These are phyloP conservation scores for Epichloe festucae DNA, from an alignment of 2,329 filamentous ascomycete species.

Conservation along the genomic window DNA sequence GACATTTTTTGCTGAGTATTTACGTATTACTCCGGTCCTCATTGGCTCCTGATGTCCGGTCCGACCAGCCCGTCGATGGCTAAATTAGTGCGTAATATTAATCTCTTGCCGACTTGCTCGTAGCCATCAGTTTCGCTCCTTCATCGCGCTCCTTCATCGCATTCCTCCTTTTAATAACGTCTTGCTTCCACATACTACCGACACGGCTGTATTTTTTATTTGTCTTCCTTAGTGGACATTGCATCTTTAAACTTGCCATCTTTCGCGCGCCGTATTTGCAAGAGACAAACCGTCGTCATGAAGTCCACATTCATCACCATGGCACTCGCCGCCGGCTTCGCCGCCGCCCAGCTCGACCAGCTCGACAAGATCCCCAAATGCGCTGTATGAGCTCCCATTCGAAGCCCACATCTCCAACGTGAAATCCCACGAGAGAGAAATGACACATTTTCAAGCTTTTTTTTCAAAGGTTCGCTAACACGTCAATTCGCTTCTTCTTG, in stretches of 20 bases:
- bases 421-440: no score
- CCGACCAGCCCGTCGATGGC: no score
- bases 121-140: no score
- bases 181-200: no score
- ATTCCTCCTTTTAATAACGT: no score
- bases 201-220: no score
- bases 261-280: not conserved
- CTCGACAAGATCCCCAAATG: slow-evolving; percentile 21
- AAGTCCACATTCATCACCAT: slow-evolving; percentile 20
- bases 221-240: fast-evolving
- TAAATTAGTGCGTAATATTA: no score
- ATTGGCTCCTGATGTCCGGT: no score
- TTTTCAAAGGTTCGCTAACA: not conserved
- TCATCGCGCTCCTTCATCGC: no score
- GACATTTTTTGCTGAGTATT: no score
- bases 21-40: no score
- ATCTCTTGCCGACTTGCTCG: no score
- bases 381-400: slow-evolving; percentile 7
- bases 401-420: not conserved
- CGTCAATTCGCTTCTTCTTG: not conserved
- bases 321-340: slow-evolving; percentile 19
- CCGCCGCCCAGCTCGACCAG: slow-evolving; percentile 17
- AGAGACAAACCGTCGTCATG: slow-evolving; percentile 17
- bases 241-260: not conserved
- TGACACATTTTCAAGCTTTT: not conserved